These are phyloP conservation scores for Allomyces javanicus DNA, from an alignment of 192 early-diverging fungal species.

Conservation along the genomic window DNA sequence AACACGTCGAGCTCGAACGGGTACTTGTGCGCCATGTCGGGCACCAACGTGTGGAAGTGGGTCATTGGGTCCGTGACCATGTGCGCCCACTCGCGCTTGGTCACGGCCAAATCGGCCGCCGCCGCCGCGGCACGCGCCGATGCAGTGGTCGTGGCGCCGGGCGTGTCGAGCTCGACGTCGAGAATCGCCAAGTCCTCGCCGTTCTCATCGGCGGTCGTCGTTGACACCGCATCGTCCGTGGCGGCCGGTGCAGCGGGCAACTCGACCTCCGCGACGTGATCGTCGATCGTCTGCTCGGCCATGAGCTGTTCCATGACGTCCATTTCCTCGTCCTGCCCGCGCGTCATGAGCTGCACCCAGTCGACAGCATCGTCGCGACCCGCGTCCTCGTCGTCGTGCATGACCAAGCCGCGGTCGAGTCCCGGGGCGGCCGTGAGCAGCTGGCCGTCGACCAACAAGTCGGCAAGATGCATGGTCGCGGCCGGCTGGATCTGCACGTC, in stretches of 20 bases:
- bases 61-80: constrained; percentile 62
- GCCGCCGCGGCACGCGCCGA: too few species aligned
- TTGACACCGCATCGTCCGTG: too few species aligned
- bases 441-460: constrained; percentile 10
- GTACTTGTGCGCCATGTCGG: constrained; percentile 70
- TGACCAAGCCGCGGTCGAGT: constrained; percentile 41
- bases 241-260: too few species aligned
- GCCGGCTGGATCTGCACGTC: not conserved
- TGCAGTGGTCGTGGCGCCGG: too few species aligned
- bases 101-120: not conserved
- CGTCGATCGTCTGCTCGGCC: too few species aligned
- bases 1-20: constrained; percentile 92
- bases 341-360: constrained; percentile 2
- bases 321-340: constrained; percentile 1
- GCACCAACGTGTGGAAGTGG: constrained; percentile 78
- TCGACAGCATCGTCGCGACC: constrained; percentile 1
- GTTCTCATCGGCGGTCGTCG: too few species aligned
- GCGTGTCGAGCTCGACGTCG: too few species aligned
- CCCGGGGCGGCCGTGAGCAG: constrained; percentile 37
- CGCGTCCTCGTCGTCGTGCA: constrained; percentile 14
- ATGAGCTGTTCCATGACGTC: not conserved
- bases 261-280: too few species aligned
- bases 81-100: constrained; percentile 72
- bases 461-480: constrained; percentile 5
- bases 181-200: too few species aligned